Conservation (phyloP, 192 early-diverging fungal genomes). For the Entomortierella beljakovae region DNA sequence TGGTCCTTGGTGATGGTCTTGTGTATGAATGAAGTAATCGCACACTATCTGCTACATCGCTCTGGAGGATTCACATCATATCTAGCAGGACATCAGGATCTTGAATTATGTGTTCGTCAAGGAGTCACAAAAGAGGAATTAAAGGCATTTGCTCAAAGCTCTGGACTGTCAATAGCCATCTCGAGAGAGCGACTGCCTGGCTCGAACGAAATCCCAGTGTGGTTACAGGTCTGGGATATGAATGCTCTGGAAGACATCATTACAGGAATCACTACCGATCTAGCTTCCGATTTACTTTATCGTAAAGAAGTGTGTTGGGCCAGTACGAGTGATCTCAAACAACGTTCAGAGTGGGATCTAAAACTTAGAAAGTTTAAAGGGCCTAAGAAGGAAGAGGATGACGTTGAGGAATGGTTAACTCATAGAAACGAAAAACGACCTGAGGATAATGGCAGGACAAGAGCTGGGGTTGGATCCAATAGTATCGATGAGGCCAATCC, state of each 20-base stretch:
- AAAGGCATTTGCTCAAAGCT: background rate
- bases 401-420: slow-evolving; percentile 9
- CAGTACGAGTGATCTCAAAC: background rate
- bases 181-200: background rate
- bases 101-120: background rate
- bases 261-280: slow-evolving; percentile 8
- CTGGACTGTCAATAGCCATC: slow-evolving; percentile 9
- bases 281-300: slow-evolving; percentile 7
- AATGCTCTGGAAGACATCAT: slow-evolving; percentile 10
- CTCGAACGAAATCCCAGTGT: slow-evolving; percentile 4
- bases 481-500: background rate
- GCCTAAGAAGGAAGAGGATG: background rate
- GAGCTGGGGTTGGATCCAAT: background rate
- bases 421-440: background rate
- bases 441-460: background rate
- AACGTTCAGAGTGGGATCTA: slow-evolving; percentile 5
- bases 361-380: background rate
- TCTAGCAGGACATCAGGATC: slow-evolving; percentile 16
- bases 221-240: slow-evolving; percentile 15
- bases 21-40: slow-evolving; percentile 14
- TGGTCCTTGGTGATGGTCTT: slow-evolving; percentile 11
- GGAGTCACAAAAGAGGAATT: slow-evolving; percentile 3
- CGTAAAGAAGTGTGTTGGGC: background rate
- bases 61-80: slow-evolving; percentile 27
- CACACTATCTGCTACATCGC: slow-evolving; percentile 13